phyloP scores from a whole-genome alignment of 805 yeast genomes.

The Wickerhamiella musiphila region DNA sequence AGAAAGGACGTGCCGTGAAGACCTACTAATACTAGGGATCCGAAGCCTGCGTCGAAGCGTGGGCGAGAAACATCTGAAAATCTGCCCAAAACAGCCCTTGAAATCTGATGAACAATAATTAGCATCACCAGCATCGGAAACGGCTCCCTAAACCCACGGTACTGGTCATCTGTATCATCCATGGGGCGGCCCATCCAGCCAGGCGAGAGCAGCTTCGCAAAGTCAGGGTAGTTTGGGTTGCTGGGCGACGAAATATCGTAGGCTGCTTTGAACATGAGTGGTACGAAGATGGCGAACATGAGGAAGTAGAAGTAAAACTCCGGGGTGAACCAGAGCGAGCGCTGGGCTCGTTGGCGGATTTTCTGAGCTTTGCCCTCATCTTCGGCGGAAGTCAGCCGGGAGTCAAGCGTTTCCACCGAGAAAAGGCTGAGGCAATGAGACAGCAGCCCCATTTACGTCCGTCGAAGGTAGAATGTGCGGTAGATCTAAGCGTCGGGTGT shows the following conservation, averaged over 20 bases:
- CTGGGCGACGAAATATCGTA: constrained; percentile 35
- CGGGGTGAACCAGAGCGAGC: constrained; percentile 52
- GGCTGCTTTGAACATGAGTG: constrained; percentile 68
- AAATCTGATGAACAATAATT: constrained; percentile 33
- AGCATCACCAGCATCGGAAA: constrained; percentile 43
- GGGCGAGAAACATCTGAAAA: constrained; percentile 24
- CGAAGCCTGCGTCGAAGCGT: constrained; percentile 58
- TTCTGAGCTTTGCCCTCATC: constrained; percentile 19
- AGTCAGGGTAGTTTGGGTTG: constrained; percentile 55
- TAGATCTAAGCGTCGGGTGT: no score
- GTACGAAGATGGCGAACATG: constrained; percentile 53
- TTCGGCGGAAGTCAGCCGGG: constrained; percentile 24
- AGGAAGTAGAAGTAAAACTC: constrained; percentile 59
- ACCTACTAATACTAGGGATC: constrained; percentile 45
- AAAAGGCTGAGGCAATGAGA: constrained; percentile 19
- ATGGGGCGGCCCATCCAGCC: constrained; percentile 79
- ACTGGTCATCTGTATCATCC: constrained; percentile 85
- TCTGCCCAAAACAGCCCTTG: constrained; percentile 26
- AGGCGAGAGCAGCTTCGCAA: constrained; percentile 39
- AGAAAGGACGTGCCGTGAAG: constrained; percentile 67
- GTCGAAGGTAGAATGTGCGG: no score
- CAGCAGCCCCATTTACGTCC: no score
- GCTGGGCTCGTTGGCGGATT: constrained; percentile 16
- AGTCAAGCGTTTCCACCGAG: constrained; percentile 27
- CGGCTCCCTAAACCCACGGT: constrained; percentile 72